Evolutionary conservation across 306 rosid species (phyloP), one percentile per base, ranked within the genome.

Genomic region (peach (Prunus persica)): DNA sequence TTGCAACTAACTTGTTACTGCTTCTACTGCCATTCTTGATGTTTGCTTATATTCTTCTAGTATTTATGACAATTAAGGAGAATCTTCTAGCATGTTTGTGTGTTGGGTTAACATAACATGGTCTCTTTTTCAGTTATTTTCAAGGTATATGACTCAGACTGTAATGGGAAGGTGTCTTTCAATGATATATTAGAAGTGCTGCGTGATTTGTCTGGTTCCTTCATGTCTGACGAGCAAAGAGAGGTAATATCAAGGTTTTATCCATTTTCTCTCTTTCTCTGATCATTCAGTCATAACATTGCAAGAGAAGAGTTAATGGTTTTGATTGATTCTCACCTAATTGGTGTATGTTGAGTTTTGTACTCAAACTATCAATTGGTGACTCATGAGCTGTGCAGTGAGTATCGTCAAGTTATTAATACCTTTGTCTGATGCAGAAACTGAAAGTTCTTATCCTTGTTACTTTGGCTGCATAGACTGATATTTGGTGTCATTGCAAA

Each of bases 191-290:
- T 95, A 67, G 87, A 90, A 83, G 97, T 95, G 77, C 88, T 95
- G 60, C 82, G 75, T 56, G 99, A 95, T 87, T 79, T 95, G 83
- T 91, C 96, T 32, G 96, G 97, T 67, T 76, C 96, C 57, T 95
- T 89, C 84, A 87, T 95, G 89, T 85, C 96, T 22, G 96, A 90
- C 62, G 82, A 89, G 73, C 97, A 92, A 79, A 89, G 97, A 92
- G 97, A 90, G 97, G 98, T 95, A 90, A 75, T 46, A 15, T 62
- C 71, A 67, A 60, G 80, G 76, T 73, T 81, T 15, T 43, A 22
- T 41, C 43, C 27, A 3, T 0, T 18, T 18, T 43, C 47, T 78
- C 67, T 49, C 46, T 47, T 70, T 64, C 64, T 68, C 60, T 41
- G 60, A 19, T 79, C 46, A 34, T 46, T 41, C 74, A 76, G 34